Evolutionary conservation across 2,329 filamentous ascomycete species (phyloP).

Genomic region (Ilyonectria sp.): DNA sequence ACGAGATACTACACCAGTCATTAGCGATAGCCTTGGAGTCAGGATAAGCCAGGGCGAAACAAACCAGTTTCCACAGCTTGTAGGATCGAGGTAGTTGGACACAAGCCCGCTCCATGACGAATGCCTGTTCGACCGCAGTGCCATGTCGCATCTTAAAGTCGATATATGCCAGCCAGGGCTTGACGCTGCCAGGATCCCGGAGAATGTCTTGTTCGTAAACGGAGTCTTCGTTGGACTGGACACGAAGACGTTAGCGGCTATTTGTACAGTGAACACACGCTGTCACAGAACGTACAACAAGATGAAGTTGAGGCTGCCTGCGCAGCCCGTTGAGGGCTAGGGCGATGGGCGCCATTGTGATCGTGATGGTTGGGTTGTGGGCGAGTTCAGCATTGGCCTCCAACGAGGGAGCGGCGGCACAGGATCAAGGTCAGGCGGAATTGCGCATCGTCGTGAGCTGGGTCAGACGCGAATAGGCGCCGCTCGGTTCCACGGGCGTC

Average conservation of each 20-base stretch:
- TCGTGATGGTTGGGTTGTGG: slow-evolving; percentile 10
- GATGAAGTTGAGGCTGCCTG: slow-evolving; percentile 63
- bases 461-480: slow-evolving; percentile 25
- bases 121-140: slow-evolving; percentile 86
- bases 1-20: slow-evolving; percentile 77
- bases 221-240: slow-evolving; percentile 86
- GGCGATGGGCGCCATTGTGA: slow-evolving; percentile 44
- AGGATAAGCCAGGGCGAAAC: slow-evolving; percentile 34
- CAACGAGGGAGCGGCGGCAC: slow-evolving; percentile 29
- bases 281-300: slow-evolving; percentile 59
- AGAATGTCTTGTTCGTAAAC: slow-evolving; percentile 97
- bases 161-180: slow-evolving; percentile 96
- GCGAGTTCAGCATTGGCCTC: slow-evolving; percentile 20
- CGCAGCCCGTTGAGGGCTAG: slow-evolving; percentile 53
- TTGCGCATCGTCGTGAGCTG: slow-evolving; percentile 41
- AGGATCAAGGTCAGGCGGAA: slow-evolving; percentile 36
- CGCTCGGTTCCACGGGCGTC: slow-evolving; percentile 16
- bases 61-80: slow-evolving; percentile 96
- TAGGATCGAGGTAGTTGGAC: slow-evolving; percentile 92
- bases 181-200: slow-evolving; percentile 86
- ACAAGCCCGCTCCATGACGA: slow-evolving; percentile 91
- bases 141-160: slow-evolving; percentile 92
- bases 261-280: slow-evolving; percentile 4
- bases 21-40: slow-evolving; percentile 1
- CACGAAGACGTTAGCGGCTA: slow-evolving; percentile 47